Evolutionary conservation across 371 early-diverging fungal genomes (phyloP), one percentile per base, ranked within the genome.

Genomic region (Umbelopsis sp.): DNA sequence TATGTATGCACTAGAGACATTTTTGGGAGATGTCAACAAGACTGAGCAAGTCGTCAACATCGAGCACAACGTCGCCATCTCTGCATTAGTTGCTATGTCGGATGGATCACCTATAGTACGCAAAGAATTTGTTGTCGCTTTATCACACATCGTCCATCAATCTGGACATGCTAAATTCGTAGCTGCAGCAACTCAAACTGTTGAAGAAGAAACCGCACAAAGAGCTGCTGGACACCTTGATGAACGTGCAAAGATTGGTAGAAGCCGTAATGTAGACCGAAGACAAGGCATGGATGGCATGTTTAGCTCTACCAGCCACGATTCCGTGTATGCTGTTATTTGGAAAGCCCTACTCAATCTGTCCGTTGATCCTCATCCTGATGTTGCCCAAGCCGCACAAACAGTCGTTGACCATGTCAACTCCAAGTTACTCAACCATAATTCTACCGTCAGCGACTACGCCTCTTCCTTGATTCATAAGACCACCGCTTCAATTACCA

Each of bases 91-190:
- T 18, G 83, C 83, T 18, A 84, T 89, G 68, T 81, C 88, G 14
- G 97, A 96, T 79, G 93, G 91, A 11, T 91, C 92, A 3, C 92
- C 95, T 3, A 76, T 94, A 63, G 95, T 95, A 1, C 86, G 97
- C 45, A 86, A 84, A 71, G 96, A 95, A 72, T 83, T 94, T 37
- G 91, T 93, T 7, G 83, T 89, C 66, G 83, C 90, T 3, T 69
- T 95, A 11, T 91, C 93, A 1, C 79, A 84, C 53, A 77, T 94
- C 62, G 91, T 92, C 0, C 76, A 85, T 63, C 80, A 87, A 48
- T 85, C 80, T 10, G 80, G 93, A 41, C 67, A 76, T 4, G 77
- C 79, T 44, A 82, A 85, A 12, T 91, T 94, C 72, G 79, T 91
- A 22, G 65, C 76, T 11, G 89, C 87, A 9, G 93, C 94, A 0